These are phyloP conservation scores for Neofusicoccum ribis DNA, from an alignment of 2,329 filamentous ascomycete species.

Conservation along the genomic window DNA sequence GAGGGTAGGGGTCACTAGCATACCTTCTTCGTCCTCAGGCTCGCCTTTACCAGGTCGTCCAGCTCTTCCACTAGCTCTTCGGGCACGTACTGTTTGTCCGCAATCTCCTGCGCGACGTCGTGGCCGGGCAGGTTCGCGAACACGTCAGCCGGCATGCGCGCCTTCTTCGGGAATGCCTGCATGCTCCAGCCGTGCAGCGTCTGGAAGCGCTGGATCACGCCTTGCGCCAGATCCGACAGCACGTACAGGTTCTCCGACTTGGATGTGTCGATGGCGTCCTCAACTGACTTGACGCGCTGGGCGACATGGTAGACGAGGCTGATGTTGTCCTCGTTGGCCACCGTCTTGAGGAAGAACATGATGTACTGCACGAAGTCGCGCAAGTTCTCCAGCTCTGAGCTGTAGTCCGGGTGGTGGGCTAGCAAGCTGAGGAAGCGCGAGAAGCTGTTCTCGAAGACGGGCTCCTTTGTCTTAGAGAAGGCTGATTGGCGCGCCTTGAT, in stretches of 20 bases:
- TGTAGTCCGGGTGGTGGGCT: conserved; percentile 92
- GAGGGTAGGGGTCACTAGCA: neutral
- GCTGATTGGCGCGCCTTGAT: conserved; percentile 75
- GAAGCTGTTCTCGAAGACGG: conserved; percentile 76
- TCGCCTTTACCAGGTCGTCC: conserved; percentile 71
- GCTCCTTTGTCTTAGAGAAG: conserved; percentile 56
- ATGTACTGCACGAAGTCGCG: conserved; percentile 86
- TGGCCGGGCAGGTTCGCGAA: conserved; percentile 76
- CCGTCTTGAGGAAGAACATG: conserved; percentile 79
- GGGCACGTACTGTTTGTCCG: conserved; percentile 80
- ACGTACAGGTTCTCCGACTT: conserved; percentile 76
- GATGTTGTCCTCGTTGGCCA: conserved; percentile 84
- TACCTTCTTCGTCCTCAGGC: conserved; percentile 61
- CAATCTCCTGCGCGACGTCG: conserved; percentile 77
- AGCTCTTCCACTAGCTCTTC: conserved; percentile 72
- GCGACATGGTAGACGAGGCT: conserved; percentile 88
- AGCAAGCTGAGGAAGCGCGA: conserved; percentile 82
- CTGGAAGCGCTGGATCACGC: conserved; percentile 80
- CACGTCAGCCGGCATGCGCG: conserved; percentile 75
- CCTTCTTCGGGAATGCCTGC: conserved; percentile 77
- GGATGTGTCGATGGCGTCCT: conserved; percentile 64
- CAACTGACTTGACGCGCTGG: conserved; percentile 87
- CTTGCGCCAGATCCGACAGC: conserved; percentile 82
- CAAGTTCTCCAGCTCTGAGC: conserved; percentile 61
- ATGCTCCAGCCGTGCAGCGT: conserved; percentile 84